Evolutionary conservation across 179 eudicot genomes (phyloP).

Genomic region (Vitellaria paradoxa): DNA sequence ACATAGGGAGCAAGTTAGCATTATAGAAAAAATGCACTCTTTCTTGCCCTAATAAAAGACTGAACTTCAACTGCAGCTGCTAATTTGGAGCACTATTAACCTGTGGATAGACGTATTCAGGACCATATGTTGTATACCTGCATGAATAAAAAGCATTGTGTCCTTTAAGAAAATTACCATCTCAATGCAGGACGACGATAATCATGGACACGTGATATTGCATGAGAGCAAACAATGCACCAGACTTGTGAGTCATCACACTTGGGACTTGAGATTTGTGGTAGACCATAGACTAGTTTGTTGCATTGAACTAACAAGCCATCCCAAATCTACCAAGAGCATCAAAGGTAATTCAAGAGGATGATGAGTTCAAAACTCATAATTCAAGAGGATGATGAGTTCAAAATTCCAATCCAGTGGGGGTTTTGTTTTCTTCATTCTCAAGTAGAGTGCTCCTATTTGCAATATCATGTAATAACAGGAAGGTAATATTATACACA

Average conservation of each 20-base stretch:
- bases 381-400: constrained; percentile 7
- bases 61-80: constrained; percentile 6
- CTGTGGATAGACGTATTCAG: constrained; percentile 79
- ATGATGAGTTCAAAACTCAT: neutral
- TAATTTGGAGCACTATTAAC: constrained; percentile 32
- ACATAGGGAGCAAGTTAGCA: constrained; percentile 4
- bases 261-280: neutral
- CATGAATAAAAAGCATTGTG: constrained; percentile 17
- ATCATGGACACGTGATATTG: constrained; percentile 1
- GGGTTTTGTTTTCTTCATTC: neutral
- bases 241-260: neutral
- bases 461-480: neutral
- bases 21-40: neutral
- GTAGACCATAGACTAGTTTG: neutral
- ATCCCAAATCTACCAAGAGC: constrained; percentile 1
- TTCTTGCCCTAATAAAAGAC: neutral
- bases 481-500: neutral
- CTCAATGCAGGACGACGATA: neutral
- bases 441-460: neutral
- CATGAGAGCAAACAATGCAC: neutral
- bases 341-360: constrained; percentile 8
- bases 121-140: constrained; percentile 72
- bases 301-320: neutral
- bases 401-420: neutral
- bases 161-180: neutral